Evolutionary conservation across 2,329 filamentous ascomycete species (phyloP).

Genomic region (Curvularia spicifera): DNA sequence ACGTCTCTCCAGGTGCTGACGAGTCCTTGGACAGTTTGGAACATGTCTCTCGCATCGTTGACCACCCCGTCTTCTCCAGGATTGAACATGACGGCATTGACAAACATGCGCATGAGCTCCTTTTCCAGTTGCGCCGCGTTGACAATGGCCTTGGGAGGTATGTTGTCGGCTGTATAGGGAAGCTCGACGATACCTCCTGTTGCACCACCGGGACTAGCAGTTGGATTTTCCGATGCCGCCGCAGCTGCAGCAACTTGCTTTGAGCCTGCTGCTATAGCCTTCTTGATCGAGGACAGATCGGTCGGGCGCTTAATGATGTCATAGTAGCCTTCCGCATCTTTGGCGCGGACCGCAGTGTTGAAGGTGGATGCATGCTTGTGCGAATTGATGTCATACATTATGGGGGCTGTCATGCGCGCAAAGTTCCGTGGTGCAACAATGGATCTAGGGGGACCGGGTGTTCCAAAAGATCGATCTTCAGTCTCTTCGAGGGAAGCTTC

Average conservation of each 20-base stretch:
- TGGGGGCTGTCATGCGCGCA: conserved; percentile 53
- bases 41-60: conserved; percentile 88
- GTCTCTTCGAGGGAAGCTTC: conserved; percentile 43
- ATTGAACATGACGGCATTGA: conserved; percentile 99
- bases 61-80: conserved; percentile 89
- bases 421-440: conserved; percentile 59
- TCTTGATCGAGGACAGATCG: conserved; percentile 59
- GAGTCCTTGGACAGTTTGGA: conserved; percentile 80
- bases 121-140: conserved; percentile 92
- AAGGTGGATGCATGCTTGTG: conserved; percentile 62
- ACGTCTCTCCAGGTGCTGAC: conserved; percentile 77
- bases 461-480: conserved; percentile 36
- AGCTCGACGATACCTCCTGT: conserved; percentile 55
- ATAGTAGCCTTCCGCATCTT: conserved; percentile 59
- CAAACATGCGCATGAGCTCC: conserved; percentile 95
- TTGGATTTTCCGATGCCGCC: conserved; percentile 60
- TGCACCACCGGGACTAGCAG: conserved; percentile 63
- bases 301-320: conserved; percentile 60
- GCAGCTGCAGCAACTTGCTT: conserved; percentile 64
- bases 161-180: conserved; percentile 74
- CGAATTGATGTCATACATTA: conserved; percentile 59
- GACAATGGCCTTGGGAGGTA: conserved; percentile 87
- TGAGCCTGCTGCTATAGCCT: conserved; percentile 55
- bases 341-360: conserved; percentile 56
- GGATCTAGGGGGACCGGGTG: conserved; percentile 35